Conservation (phyloP, 139 green algal species). For the Auxenochlorella pyrenoidosa region DNA sequence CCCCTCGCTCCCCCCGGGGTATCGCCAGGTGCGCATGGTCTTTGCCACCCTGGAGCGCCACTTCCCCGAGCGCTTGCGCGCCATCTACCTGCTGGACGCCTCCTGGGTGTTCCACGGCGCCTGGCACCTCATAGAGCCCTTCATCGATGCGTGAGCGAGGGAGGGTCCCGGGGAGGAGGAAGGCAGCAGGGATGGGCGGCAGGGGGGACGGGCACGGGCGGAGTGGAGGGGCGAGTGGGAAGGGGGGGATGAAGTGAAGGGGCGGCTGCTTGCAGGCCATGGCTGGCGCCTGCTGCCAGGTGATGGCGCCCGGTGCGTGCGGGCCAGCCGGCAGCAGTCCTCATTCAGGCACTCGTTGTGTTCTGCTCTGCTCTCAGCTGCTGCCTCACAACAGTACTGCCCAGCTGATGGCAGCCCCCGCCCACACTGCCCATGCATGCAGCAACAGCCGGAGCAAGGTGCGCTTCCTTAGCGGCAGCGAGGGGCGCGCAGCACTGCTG, state of each 20-base stretch:
- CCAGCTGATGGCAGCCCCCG: neutral
- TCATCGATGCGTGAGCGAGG: constrained; percentile 15
- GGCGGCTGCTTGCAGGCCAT: neutral
- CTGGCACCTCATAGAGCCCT: constrained; percentile 12
- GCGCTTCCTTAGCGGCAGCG: constrained; percentile 23
- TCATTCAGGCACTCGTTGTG: no score
- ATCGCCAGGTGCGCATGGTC: neutral
- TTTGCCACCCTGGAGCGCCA: neutral
- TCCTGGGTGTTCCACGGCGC: neutral
- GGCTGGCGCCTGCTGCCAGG: no score
- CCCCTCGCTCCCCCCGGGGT: neutral
- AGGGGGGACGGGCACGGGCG: neutral
- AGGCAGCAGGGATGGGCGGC: neutral
- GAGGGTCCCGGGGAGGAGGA: neutral
- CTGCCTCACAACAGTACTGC: neutral
- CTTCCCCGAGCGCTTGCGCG: constrained; percentile 35
- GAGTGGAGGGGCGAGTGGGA: no score
- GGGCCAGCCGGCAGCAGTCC: no score
- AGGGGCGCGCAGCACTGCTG: constrained; percentile 2
- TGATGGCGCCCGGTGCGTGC: no score
- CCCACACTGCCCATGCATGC: neutral
- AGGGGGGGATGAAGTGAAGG: no score
- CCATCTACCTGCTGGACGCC: constrained; percentile 35
- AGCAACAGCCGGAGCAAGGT: constrained; percentile 25
- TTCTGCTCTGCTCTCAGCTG: no score